These are phyloP conservation scores for Aegilops speltoides DNA, from an alignment of 176 grass and related monocot genomes.

Conservation along the genomic window DNA sequence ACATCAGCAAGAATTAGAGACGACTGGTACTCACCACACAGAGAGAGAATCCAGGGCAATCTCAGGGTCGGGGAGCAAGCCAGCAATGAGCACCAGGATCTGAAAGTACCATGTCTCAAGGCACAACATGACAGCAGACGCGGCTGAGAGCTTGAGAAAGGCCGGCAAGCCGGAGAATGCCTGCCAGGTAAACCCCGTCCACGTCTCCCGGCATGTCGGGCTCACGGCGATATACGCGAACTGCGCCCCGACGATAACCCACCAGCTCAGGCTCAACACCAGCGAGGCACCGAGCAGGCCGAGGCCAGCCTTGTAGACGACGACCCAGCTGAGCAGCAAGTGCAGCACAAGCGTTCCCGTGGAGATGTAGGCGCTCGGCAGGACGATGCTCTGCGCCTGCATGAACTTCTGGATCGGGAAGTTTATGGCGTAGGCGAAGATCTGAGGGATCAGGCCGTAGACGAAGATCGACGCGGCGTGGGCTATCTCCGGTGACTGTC, in stretches of 20 bases:
- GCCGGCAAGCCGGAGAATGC: not conserved
- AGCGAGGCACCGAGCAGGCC: constrained; percentile 1
- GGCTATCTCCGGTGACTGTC: constrained; percentile 52
- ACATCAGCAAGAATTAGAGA: not conserved
- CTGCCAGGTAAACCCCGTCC: not conserved
- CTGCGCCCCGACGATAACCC: not conserved
- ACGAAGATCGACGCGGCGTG: constrained; percentile 47
- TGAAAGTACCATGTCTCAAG: not conserved
- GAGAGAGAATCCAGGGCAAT: not conserved
- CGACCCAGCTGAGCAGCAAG: constrained; percentile 46
- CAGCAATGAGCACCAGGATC: not conserved
- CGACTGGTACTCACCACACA: not conserved
- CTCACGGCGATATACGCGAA: not conserved
- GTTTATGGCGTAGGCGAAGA: constrained; percentile 63
- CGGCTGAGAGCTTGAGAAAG: not conserved
- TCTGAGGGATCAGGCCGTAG: constrained; percentile 59
- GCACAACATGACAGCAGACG: not conserved
- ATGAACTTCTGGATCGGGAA: constrained; percentile 70
- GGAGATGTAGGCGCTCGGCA: constrained; percentile 59
- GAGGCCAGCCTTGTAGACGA: constrained; percentile 14
- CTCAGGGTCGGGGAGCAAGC: not conserved
- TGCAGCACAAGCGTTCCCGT: constrained; percentile 39
- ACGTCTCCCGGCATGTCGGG: not conserved
- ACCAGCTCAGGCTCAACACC: not conserved
- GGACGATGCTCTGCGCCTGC: constrained; percentile 71